These are phyloP conservation scores for Penicillium sp. DNA, from an alignment of 2,329 filamentous ascomycete genomes.

Conservation along the genomic window DNA sequence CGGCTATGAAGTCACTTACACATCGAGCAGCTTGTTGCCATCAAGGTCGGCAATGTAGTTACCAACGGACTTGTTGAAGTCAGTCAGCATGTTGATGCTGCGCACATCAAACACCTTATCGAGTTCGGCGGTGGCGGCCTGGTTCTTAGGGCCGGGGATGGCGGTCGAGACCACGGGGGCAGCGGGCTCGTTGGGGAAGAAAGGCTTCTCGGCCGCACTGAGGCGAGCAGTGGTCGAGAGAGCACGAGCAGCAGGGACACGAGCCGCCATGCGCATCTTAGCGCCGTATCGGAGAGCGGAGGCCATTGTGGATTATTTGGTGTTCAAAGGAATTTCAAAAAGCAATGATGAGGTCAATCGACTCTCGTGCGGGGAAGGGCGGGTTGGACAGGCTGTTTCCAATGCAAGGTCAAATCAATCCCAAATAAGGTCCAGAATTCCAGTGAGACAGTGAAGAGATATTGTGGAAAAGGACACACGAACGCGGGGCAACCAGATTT, in stretches of 20 bases:
- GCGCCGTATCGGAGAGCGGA: constrained; percentile 38
- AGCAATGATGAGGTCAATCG: constrained; percentile 5
- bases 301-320: constrained; percentile 31
- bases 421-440: neutral
- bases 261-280: constrained; percentile 34
- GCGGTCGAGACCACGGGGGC: constrained; percentile 56
- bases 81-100: constrained; percentile 78
- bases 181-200: constrained; percentile 60
- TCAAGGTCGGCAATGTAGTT: constrained; percentile 68
- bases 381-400: constrained; percentile 2
- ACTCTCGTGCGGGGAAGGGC: constrained; percentile 9
- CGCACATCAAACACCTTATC: constrained; percentile 81
- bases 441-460: neutral
- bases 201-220: constrained; percentile 47
- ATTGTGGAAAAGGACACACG: neutral
- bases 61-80: constrained; percentile 72
- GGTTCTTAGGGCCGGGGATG: constrained; percentile 76
- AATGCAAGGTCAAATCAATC: neutral
- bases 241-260: constrained; percentile 35
- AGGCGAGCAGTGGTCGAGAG: constrained; percentile 39
- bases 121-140: constrained; percentile 68
- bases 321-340: neutral
- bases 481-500: constrained; percentile 20
- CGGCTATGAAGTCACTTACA: constrained; percentile 35
- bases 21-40: constrained; percentile 54